Base-by-base conservation (phyloP, 2,329 filamentous ascomycete genomes). In the Chaetomiaceae sp. region DNA sequence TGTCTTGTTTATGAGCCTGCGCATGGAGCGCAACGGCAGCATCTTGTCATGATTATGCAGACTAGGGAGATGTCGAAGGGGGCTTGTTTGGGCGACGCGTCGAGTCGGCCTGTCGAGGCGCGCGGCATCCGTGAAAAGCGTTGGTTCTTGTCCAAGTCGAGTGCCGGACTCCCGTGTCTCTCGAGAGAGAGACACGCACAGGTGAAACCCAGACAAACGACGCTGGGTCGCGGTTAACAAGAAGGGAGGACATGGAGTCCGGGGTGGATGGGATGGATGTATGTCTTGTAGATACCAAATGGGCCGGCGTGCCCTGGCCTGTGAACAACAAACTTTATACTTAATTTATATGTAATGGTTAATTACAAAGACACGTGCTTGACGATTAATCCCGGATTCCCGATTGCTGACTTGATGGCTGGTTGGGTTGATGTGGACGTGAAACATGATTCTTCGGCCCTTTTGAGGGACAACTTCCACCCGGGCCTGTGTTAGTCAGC, bases 291-390 rank as follows among this genome's bases (percentile, higher is more conserved):
- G 23, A 51, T 51, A 51, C 40, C 32, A 38, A 38, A 3, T 9
- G 33, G 33, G 23, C 23, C 5, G 23, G 13, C 13, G 4, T 21
- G 16, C 23, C 40, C 23, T 27, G 5, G 27, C 10, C 8, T 51
- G 42, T 51, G 34, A 33, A 38, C 34, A 49, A 18, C 21, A 13
- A n/a, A n/a, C 13, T 33, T 29, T 44, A 44, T 32, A 37, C 11
- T 30, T 21, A 13, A 37, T 16, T 30, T 21, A 13, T 51, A 45
- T 37, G 9, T 52, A 53, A 53, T 53, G 21, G 30, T 29, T 53
- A 53, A 53, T 53, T n/a, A 10, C 9, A 14, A 13, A 16, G 20
- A 40, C 5, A 25, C 20, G 5, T 40, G 21, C 11, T 25, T 40
- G 14, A n/a, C 20, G 7, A 40, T 23, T 21, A 25, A 5, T 21